These are phyloP conservation scores for Mortierella sp. DNA, from an alignment of 371 early-diverging fungal genomes.

Conservation along the genomic window DNA sequence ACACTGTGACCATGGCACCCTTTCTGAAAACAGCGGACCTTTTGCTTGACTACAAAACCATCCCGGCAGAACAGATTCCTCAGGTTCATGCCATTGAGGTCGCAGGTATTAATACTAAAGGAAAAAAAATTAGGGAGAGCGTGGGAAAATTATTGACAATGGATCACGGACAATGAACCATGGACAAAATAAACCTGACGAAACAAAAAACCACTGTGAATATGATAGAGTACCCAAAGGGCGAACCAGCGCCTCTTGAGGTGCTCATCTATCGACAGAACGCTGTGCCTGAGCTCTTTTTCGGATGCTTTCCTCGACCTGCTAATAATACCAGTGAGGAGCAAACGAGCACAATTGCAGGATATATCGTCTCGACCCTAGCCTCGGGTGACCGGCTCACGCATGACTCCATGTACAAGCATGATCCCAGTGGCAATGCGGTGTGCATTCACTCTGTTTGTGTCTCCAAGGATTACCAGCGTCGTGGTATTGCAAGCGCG, in stretches of 20 bases:
- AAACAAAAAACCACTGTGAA: no score
- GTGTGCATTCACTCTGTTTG: constrained; percentile 80
- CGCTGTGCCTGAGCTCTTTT: constrained; percentile 69
- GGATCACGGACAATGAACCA: background rate
- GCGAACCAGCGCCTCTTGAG: constrained; percentile 74
- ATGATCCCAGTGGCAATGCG: constrained; percentile 71
- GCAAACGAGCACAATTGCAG: constrained; percentile 54
- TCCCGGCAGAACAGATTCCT: constrained; percentile 10
- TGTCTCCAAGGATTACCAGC: constrained; percentile 60
- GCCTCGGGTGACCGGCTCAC: constrained; percentile 61
- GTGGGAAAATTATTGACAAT: background rate
- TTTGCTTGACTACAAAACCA: background rate
- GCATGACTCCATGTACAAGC: constrained; percentile 71
- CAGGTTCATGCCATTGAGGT: constrained; percentile 19
- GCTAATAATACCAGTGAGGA: background rate
- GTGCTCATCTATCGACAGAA: constrained; percentile 64
- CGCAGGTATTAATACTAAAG: constrained; percentile 11
- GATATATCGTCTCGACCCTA: constrained; percentile 71
- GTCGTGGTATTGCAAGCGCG: constrained; percentile 67
- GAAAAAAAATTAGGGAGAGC: background rate
- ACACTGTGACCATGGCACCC: background rate
- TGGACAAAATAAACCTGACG: background rate
- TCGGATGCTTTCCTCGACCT: constrained; percentile 59
- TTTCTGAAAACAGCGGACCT: background rate
- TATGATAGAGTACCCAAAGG: constrained; percentile 62